A percentile compares a stretch with the other conserved stretches of the same genome.
phyloP scores from a whole-genome alignment of 139 green algal genomes.

The Coelastrella sp. region DNA sequence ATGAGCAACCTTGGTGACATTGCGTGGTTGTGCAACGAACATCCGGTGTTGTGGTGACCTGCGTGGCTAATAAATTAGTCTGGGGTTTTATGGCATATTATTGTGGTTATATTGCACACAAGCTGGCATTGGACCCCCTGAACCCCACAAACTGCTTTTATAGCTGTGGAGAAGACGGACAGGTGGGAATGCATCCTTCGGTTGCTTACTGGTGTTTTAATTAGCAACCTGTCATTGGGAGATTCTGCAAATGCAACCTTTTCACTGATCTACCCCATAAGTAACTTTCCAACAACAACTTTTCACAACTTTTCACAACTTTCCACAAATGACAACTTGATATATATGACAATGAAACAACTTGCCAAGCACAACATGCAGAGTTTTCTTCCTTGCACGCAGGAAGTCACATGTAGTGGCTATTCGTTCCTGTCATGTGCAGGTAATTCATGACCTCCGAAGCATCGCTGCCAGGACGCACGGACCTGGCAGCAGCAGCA shows the following conservation, averaged over 20 bases:
- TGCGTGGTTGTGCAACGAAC: no score
- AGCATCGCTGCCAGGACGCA: not conserved
- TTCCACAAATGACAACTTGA: not conserved
- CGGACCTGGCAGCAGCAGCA: not conserved
- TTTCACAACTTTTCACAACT: not conserved
- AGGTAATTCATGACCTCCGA: slow-evolving; percentile 41
- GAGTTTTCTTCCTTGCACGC: not conserved
- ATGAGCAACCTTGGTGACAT: no score
- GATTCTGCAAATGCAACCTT: no score
- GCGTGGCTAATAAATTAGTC: no score
- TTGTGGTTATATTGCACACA: slow-evolving; percentile 52
- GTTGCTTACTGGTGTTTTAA: no score
- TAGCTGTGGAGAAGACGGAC: slow-evolving; percentile 70
- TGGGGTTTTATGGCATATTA: no score
- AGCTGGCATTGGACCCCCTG: slow-evolving; percentile 60
- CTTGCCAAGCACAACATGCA: not conserved
- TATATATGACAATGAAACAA: not conserved
- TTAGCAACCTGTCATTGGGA: no score
- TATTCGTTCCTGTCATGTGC: not conserved
- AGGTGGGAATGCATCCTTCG: slow-evolving; percentile 39
- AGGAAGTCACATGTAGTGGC: not conserved
- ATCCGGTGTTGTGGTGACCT: no score
- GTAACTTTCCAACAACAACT: not conserved
- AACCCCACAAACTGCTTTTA: slow-evolving; percentile 58
- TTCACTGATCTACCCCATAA: slow-evolving; percentile 38